These are phyloP conservation scores for Radiomyces spectabilis DNA, from an alignment of 192 early-diverging fungal species.

Conservation along the genomic window DNA sequence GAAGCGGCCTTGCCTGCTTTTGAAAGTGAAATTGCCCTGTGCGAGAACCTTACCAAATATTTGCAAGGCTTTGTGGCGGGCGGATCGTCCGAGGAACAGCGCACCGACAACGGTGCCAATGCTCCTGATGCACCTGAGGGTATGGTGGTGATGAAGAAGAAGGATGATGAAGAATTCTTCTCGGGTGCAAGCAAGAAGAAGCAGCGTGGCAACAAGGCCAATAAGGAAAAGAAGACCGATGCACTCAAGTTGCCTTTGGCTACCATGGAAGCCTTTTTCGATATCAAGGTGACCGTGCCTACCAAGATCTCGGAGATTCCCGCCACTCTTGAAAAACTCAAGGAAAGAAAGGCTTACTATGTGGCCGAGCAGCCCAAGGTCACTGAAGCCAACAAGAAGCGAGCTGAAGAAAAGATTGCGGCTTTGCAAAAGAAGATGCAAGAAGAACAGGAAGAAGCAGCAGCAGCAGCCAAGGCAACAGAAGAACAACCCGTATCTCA, in stretches of 20 bases:
- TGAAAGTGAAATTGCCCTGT: constrained; percentile 75
- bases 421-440: constrained; percentile 54
- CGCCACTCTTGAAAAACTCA: constrained; percentile 62
- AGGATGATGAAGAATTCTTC: constrained; percentile 77
- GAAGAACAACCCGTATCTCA: too few species aligned
- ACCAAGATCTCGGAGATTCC: constrained; percentile 59
- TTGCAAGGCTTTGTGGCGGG: constrained; percentile 41
- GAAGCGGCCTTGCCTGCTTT: constrained; percentile 84
- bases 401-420: constrained; percentile 80
- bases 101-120: constrained; percentile 11
- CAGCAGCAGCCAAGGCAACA: too few species aligned
- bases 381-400: constrained; percentile 81
- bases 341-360: constrained; percentile 63
- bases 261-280: constrained; percentile 71
- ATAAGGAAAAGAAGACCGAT: constrained; percentile 36
- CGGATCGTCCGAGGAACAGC: constrained; percentile 42
- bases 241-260: constrained; percentile 64
- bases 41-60: constrained; percentile 73
- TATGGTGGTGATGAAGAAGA: constrained; percentile 72
- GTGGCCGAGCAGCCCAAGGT: constrained; percentile 67
- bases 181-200: constrained; percentile 53
- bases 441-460: constrained; percentile 17
- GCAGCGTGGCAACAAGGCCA: constrained; percentile 45
- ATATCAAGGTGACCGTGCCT: constrained; percentile 77
- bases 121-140: constrained; percentile 55